Base-by-base conservation (phyloP, 1,139 yeast species). In the Protomyces arabidopsidicola region DNA sequence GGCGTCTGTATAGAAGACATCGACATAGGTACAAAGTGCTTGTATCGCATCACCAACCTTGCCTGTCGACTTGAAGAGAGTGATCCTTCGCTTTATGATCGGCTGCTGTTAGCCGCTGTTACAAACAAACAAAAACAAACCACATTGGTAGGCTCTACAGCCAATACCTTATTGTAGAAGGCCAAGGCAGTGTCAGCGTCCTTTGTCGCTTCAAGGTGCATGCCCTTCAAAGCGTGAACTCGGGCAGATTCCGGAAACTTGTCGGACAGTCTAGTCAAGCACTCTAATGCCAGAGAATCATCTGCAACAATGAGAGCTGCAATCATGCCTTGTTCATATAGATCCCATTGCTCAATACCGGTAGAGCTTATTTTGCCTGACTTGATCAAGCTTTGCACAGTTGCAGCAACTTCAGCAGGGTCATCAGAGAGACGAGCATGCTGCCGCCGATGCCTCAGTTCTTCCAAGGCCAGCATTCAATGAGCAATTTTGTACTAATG, bases 1-100 rank as follows among this genome's bases (percentile, higher is more conserved):
- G 4, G 82, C 76, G 74, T 91, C 97, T 35, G 85, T 74, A 1
- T 97, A 96, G 69, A 81, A 83, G 61, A 79, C 72, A 59, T 82
- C 81, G 62, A 85, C 73, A 70, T 81, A 83, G 65, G 75, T 76
- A 39, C 75, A 74, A 67, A 87, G 77, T 67, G 79, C 81, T 58
- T 76, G 75, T 53, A 85, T 79, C 70, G 62, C 64, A 24, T 65
- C 66, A 9, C 36, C 65, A 18, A 60, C 39, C 36, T 50, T 42
- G 3, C 67, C 66, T 27, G 53, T 35, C n/a, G 66, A 59, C 22
- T 64, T 64, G 20, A 50, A 36, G 18, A 65, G 56, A 20, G 64
- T 51, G 18, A 65, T 59, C 22, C 52, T 39, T 10, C 67, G 59
- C 48, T 65, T 65, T 16, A 42, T 53, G 39, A 65, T 55, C 36